Evolutionary conservation across 805 yeast genomes (phyloP), one percentile per base, ranked within the genome.

Genomic region (Debaryomyces prosopidis): DNA sequence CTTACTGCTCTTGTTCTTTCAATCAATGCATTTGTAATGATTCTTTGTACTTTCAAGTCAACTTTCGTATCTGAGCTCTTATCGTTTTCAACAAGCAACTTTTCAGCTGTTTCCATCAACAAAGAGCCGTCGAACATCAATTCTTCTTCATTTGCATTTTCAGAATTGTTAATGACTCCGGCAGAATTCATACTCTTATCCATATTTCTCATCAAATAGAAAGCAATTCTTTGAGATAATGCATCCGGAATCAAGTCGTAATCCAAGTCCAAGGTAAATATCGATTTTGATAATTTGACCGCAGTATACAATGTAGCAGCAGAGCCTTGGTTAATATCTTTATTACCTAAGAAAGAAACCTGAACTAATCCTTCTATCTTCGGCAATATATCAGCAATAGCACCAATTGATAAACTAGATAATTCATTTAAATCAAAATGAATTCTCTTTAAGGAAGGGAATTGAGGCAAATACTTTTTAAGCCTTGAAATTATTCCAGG

Each of bases 121-220:
- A 87, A 67, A 0, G 89, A 77, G 5, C 92, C 94, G 65, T 86
- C 92, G 60, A 83, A 85, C 62, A 87, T 75, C 40, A 87, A 69
- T 51, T 87, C 92, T 59, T 71, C 75, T 62, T 59, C 57, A 30
- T 57, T 49, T 10, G 60, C 60, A 15, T 49, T 45, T 4, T 42
- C 41, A 14, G 44, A 23, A 17, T 38, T 39, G 30, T 31, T 42
- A 9, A 33, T 36, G 16, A 45, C 48, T 16, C 56, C 49, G 36
- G 60, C 65, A 39, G 58, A 57, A 50, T 66, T 72, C 53, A 77
- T 60, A 19, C 67, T 66, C 28, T 60, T 63, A 53, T 79, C 82
- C 79, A 80, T 75, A 55, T 80, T 80, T 51, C 76, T 70, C 84
- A 80, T 79, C 45, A 79, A 61, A 52, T 78, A 78, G 40, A 78